Evolutionary conservation across 2,329 filamentous ascomycete species (phyloP).

Genomic region (Drechmeria coniospora): DNA sequence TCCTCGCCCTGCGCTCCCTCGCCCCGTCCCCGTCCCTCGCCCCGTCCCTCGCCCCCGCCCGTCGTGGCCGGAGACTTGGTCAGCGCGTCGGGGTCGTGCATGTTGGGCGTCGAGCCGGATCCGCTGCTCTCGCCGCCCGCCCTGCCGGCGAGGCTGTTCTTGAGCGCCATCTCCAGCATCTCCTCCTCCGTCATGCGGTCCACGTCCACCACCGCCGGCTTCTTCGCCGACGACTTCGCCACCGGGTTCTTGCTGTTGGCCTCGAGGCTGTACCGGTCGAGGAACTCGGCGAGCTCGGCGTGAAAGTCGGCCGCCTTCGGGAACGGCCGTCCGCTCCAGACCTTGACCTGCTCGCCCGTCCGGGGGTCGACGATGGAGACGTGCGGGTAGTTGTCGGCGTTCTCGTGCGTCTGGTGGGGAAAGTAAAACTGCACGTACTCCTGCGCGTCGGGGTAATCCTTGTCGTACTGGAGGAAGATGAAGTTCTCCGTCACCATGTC

Average conservation of each 20-base stretch:
- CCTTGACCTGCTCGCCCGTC: conserved; percentile 92
- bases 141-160: conserved; percentile 61
- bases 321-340: conserved; percentile 78
- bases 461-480: conserved; percentile 87
- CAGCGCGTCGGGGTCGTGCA: conserved; percentile 73
- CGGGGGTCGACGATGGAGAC: conserved; percentile 91
- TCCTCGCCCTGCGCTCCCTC: conserved; percentile 40
- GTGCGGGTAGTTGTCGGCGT: conserved; percentile 83
- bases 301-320: conserved; percentile 67
- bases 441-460: conserved; percentile 61
- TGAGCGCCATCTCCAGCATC: conserved; percentile 86
- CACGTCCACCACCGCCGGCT: conserved; percentile 55
- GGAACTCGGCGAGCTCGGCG: conserved; percentile 82
- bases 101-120: conserved; percentile 29
- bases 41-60: background rate
- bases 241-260: conserved; percentile 87
- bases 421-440: conserved; percentile 91
- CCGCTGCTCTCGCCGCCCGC: conserved; percentile 14
- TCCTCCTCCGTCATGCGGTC: conserved; percentile 92
- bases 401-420: conserved; percentile 50
- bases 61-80: conserved; percentile 44
- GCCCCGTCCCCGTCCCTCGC: conserved; percentile 18
- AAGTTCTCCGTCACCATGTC: conserved; percentile 84
- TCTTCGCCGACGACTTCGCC: conserved; percentile 47
- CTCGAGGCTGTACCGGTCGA: conserved; percentile 90